These are phyloP conservation scores for Nakaseomyces sp. DNA, from an alignment of 1,139 yeast genomes.

Conservation along the genomic window DNA sequence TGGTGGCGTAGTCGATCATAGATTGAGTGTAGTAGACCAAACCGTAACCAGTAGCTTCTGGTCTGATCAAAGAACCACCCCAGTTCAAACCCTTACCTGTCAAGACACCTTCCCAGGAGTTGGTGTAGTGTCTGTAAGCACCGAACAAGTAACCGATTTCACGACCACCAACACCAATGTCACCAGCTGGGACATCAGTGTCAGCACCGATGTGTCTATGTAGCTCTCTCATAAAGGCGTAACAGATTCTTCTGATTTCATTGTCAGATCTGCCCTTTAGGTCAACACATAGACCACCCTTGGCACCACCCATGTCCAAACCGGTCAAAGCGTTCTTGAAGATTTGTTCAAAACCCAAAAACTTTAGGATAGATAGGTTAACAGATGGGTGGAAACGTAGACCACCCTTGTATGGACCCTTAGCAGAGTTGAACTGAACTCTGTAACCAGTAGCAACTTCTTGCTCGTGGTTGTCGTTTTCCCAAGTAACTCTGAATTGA, in stretches of 20 bases:
- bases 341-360: constrained; percentile 96
- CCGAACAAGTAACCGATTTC: constrained; percentile 92
- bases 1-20: constrained; percentile 89
- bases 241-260: constrained; percentile 96
- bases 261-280: constrained; percentile 89
- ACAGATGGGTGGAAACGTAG: constrained; percentile 96
- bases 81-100: constrained; percentile 97
- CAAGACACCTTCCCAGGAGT: constrained; percentile 93
- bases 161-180: constrained; percentile 89
- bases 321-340: constrained; percentile 98
- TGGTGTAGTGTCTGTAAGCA: constrained; percentile 87
- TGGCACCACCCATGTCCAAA: constrained; percentile 97
- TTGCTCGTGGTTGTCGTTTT: constrained; percentile 83
- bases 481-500: constrained; percentile 97
- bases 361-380: constrained; percentile 87
- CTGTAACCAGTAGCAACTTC: constrained; percentile 97
- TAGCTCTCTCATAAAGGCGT: constrained; percentile 90
- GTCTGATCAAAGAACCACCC: constrained; percentile 99
- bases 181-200: constrained; percentile 98
- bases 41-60: constrained; percentile 99
- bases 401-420: constrained; percentile 99
- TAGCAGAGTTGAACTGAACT: constrained; percentile 96
- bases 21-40: constrained; percentile 92
- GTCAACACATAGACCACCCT: constrained; percentile 98
- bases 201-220: constrained; percentile 94